Percentiles rank a stretch among this genome's conserved stretches.
Conservation (phyloP, 176 grass and related monocot species). For the Musa beccarii region DNA sequence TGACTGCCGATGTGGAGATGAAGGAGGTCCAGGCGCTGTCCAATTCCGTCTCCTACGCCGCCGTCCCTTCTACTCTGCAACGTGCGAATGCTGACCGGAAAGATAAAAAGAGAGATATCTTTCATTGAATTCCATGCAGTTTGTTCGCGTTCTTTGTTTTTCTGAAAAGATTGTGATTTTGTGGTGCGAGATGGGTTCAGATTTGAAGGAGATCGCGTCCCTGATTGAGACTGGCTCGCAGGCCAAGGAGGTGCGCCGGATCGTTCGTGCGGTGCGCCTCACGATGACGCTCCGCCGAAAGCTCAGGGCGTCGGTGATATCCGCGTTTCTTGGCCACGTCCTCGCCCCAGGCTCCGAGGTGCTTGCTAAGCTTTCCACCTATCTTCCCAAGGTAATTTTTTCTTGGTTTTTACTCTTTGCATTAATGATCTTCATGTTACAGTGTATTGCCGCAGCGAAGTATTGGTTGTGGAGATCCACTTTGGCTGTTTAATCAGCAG, state of each 20-base stretch:
- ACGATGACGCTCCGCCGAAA: constrained; percentile 61
- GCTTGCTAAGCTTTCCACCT: constrained; percentile 36
- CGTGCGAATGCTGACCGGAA: background rate
- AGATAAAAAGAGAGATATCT: background rate
- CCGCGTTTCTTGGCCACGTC: constrained; percentile 49
- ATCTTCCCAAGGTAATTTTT: constrained; percentile 51
- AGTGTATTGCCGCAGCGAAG: too few relatives aligned
- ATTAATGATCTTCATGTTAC: background rate
- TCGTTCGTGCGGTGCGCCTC: constrained; percentile 62
- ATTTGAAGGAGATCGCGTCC: constrained; percentile 82
- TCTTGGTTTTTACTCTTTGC: background rate
- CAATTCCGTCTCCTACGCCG: constrained; percentile 6
- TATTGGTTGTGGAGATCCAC: too few relatives aligned
- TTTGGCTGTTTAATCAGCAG: too few relatives aligned
- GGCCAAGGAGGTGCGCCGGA: constrained; percentile 63
- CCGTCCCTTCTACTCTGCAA: constrained; percentile 18
- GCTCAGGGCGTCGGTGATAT: constrained; percentile 37
- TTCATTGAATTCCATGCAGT: background rate
- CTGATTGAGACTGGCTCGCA: constrained; percentile 65
- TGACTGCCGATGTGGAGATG: constrained; percentile 27
- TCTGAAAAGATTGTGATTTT: background rate
- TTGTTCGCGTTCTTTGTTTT: background rate
- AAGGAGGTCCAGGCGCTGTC: constrained; percentile 15
- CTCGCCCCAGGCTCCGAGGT: constrained; percentile 43
- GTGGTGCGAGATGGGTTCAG: constrained; percentile 16